Conservation (phyloP, 2,329 filamentous ascomycete species). For the Alternaria alternata region DNA sequence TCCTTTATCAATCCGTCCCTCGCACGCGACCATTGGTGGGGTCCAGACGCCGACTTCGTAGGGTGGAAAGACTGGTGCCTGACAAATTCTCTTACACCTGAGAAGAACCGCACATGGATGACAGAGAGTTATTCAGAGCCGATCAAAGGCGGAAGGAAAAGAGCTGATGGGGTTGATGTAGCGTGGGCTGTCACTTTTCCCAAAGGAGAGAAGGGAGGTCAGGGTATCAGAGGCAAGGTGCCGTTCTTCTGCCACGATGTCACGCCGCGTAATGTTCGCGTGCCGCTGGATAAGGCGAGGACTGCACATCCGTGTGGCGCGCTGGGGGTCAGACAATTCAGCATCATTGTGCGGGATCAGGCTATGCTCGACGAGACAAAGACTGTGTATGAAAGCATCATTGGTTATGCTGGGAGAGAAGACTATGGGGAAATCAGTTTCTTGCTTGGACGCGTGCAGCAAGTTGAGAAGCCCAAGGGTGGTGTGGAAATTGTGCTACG, state of each 20-base stretch:
- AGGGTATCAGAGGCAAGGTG: conserved; percentile 56
- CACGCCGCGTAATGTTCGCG: conserved; percentile 64
- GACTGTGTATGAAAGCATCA: conserved; percentile 20
- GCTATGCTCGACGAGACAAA: conserved; percentile 23
- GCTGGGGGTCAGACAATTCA: conserved; percentile 52
- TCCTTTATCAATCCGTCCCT: conserved; percentile 63
- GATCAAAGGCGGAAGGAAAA: conserved; percentile 61
- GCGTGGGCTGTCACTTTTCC: conserved; percentile 67
- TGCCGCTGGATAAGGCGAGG: conserved; percentile 56
- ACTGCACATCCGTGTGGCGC: conserved; percentile 62
- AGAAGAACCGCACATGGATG: conserved; percentile 22
- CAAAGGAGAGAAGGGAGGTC: conserved; percentile 48
- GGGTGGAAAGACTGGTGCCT: conserved; percentile 68
- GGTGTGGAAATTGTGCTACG: conserved; percentile 32
- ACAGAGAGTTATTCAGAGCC: conserved; percentile 59
- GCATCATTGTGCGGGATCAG: conserved; percentile 34
- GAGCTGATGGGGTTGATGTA: conserved; percentile 64
- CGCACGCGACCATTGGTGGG: conserved; percentile 68
- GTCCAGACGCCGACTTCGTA: conserved; percentile 58
- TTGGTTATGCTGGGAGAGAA: conserved; percentile 16
- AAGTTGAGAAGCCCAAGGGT: conserved; percentile 18
- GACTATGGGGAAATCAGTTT: conserved; percentile 18
- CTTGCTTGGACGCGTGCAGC: conserved; percentile 23
- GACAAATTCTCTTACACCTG: conserved; percentile 24
- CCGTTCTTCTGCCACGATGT: conserved; percentile 71